Conservation (phyloP, 345 rosid genomes). For the Acer campestre region DNA sequence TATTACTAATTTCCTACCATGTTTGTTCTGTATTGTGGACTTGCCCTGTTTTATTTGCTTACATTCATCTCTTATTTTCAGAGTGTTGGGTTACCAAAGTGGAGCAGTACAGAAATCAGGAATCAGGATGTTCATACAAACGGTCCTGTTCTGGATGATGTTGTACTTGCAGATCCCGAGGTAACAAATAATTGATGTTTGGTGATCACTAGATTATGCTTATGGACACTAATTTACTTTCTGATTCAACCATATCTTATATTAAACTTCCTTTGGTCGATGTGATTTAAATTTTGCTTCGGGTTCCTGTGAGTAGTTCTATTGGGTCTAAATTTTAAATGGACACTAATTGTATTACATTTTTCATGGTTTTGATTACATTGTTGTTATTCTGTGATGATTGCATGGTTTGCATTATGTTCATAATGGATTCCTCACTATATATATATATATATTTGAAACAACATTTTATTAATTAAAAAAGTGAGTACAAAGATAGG, state of each 20-base stretch:
- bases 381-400: too few species aligned
- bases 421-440: too few species aligned
- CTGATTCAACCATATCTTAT: neutral
- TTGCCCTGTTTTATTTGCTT: conserved; percentile 3
- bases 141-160: conserved; percentile 84
- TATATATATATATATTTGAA: too few species aligned
- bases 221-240: neutral
- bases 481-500: too few species aligned
- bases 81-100: conserved; percentile 85
- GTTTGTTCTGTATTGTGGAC: conserved; percentile 8
- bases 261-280: neutral
- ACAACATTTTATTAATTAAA: too few species aligned
- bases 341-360: too few species aligned
- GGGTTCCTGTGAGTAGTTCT: neutral
- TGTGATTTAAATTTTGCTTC: neutral
- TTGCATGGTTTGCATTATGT: too few species aligned
- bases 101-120: conserved; percentile 88
- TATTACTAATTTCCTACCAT: neutral
- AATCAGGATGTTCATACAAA: conserved; percentile 89
- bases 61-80: conserved; percentile 32
- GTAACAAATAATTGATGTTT: conserved; percentile 37
- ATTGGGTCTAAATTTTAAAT: neutral
- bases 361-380: too few species aligned
- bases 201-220: conserved; percentile 5
- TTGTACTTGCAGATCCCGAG: conserved; percentile 80